Evolutionary conservation across 495 filamentous ascomycete species (phyloP).

Genomic region (Lasiosphaeria ovina): DNA sequence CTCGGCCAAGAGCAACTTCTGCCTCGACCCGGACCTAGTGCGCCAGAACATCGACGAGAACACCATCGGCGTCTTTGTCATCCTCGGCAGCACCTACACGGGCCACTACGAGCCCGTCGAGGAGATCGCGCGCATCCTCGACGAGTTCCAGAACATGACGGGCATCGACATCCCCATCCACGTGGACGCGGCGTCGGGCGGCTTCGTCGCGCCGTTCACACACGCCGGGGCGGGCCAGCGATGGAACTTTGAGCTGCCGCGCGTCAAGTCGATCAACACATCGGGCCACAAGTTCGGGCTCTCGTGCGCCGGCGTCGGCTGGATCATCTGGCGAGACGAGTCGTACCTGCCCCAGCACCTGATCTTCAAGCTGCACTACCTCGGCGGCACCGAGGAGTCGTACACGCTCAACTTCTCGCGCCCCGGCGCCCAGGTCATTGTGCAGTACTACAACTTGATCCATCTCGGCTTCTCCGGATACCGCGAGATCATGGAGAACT

Average conservation of each 20-base stretch:
- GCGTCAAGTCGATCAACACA: constrained; percentile 72
- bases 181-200: constrained; percentile 70
- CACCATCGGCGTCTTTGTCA: constrained; percentile 75
- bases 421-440: constrained; percentile 68
- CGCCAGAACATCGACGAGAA: constrained; percentile 71
- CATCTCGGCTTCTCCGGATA: constrained; percentile 70
- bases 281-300: constrained; percentile 76
- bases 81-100: constrained; percentile 72
- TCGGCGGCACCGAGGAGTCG: constrained; percentile 70
- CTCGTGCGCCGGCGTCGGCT: constrained; percentile 70
- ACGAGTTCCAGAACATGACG: constrained; percentile 62
- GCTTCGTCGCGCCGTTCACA: constrained; percentile 73
- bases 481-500: constrained; percentile 66
- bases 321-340: constrained; percentile 74
- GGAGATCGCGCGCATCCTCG: constrained; percentile 62
- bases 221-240: constrained; percentile 51
- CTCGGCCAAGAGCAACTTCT: constrained; percentile 57
- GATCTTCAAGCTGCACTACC: constrained; percentile 72
- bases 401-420: constrained; percentile 77
- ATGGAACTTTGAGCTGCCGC: constrained; percentile 67
- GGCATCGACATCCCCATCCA: constrained; percentile 71
- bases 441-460: constrained; percentile 75
- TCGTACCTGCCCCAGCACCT: constrained; percentile 66
- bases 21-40: constrained; percentile 63
- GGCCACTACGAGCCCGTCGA: constrained; percentile 77